Evolutionary conservation across 495 filamentous ascomycete genomes (phyloP), one percentile per base, ranked within the genome.

Genomic region (Aspergillus homomorphus): DNA sequence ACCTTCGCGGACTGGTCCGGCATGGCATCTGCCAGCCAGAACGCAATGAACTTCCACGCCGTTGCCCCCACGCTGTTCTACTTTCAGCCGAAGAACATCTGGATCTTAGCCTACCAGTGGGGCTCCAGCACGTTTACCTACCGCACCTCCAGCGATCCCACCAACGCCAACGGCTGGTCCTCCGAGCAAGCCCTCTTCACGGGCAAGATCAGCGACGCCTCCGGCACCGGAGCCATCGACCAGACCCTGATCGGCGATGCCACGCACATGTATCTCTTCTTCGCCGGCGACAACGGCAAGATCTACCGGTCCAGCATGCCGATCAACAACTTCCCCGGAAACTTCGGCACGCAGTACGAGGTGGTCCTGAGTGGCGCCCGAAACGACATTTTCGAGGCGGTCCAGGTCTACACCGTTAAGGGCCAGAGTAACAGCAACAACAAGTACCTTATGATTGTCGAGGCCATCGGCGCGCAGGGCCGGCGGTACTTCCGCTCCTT

Each of bases 51-150:
- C 48, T 16, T 28, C 26, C 4, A 9, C 26, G 26, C 26, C n/a
- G 84, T 87, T 15, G 84, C 84, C 1, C 84, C 85, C 1, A 82
- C 78, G 0, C 60, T 88, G 53, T 84, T 88, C 67, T 82, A 80
- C 76, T 88, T 87, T 63, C 56, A 61, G 12, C 84, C 83, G 0
- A 85, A 87, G 70, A 67, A 62, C 61, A 69, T 79, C 60, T 88
- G 84, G 84, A 69, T 86, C 15, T 77, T 87, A 2, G 80, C 80
- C 48, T 81, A 84, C 52, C 81, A 88, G 67, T 86, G 82, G 83
- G 83, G 83, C 6, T 57, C 78, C 1, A 80, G 73, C 6, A 53
- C 84, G 0, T 87, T 86, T 66, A 75, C 79, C 28, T 88, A 87
- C 73, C 63, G 67, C 24, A 87, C 84, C 1, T 80, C 82, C 0